Base-by-base conservation (phyloP, 2,329 filamentous ascomycete genomes). In the Fusarium xylarioides region DNA sequence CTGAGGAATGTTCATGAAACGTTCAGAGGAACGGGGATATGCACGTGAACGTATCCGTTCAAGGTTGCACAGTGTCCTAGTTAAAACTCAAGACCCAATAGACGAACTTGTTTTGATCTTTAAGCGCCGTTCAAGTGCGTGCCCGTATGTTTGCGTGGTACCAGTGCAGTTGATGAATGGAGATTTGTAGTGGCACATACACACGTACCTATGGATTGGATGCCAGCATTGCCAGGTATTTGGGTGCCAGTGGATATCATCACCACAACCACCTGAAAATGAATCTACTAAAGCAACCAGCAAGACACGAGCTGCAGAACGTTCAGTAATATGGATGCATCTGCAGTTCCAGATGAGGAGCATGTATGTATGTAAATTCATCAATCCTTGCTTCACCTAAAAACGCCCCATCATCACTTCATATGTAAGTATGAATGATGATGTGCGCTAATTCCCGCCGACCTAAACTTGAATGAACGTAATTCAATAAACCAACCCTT, bases 1-100 rank as follows among this genome's bases (percentile, higher is more conserved):
- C 26, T 57, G 54, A 57, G 43, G 74, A 75, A 56, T 74, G 73
- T 62, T 67, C 43, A 64, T 77, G 74, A 76, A 77, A 76, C 73
- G 59, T 60, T 70, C 37, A 58, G 57, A 47, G 40, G 44, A 63
- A 57, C 34, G 55, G 66, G 42, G 60, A 42, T 44, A 67, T 74
- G 68, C 68, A 68, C 70, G 61, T 66, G 56, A 66, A 62, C 66
- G 32, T 60, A 55, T 64, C 67, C 64, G 63, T 56, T 50, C 55
- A 63, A 54, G 56, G 57, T 63, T 30, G 44, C 30, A 62, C 58
- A 35, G 35, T 44, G 23, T 34, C 54, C 26, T 28, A 19, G 47
- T 10, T 35, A 19, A 30, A 34, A 60, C 52, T n/a, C 12, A 54
- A 42, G 18, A 40, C 52, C 26, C 35, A 53, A 57, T 57, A 35